These are phyloP conservation scores for Pythium pyrilobum DNA, from an alignment of 352 stramenopile species.

Conservation along the genomic window DNA sequence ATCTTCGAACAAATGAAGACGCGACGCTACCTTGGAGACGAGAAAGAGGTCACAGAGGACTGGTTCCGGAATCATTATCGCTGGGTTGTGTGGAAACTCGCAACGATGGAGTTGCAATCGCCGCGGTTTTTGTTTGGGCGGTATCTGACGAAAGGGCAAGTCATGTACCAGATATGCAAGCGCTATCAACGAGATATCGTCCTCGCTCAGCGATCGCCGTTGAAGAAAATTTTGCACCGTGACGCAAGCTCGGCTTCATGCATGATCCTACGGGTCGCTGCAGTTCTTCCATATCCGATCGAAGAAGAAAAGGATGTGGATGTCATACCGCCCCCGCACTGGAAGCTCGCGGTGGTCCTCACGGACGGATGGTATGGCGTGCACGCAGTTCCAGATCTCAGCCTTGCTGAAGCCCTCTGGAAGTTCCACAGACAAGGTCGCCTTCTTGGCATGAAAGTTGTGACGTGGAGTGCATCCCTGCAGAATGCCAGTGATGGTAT, in stretches of 20 bases:
- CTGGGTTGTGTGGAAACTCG: constrained; percentile 71
- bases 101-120: constrained; percentile 46
- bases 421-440: constrained; percentile 29
- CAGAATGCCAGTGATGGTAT: constrained; percentile 61
- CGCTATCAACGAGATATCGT: constrained; percentile 54
- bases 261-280: constrained; percentile 61
- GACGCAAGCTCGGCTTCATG: constrained; percentile 59
- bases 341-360: constrained; percentile 56
- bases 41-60: constrained; percentile 28
- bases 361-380: constrained; percentile 74
- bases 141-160: constrained; percentile 55
- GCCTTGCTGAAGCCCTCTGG: constrained; percentile 39
- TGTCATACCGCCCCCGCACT: constrained; percentile 38
- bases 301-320: constrained; percentile 24
- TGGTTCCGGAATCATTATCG: constrained; percentile 78
- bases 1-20: constrained; percentile 34
- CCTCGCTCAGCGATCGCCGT: constrained; percentile 38
- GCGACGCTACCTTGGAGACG: constrained; percentile 21
- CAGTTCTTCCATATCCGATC: constrained; percentile 36
- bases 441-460: constrained; percentile 58
- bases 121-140: constrained; percentile 41
- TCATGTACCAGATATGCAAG: constrained; percentile 45
- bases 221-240: constrained; percentile 67
- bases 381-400: constrained; percentile 46
- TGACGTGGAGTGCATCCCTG: constrained; percentile 58